Base-by-base conservation (phyloP, 768 basidiomycete genomes). In the Leccinum pellstonianum region DNA sequence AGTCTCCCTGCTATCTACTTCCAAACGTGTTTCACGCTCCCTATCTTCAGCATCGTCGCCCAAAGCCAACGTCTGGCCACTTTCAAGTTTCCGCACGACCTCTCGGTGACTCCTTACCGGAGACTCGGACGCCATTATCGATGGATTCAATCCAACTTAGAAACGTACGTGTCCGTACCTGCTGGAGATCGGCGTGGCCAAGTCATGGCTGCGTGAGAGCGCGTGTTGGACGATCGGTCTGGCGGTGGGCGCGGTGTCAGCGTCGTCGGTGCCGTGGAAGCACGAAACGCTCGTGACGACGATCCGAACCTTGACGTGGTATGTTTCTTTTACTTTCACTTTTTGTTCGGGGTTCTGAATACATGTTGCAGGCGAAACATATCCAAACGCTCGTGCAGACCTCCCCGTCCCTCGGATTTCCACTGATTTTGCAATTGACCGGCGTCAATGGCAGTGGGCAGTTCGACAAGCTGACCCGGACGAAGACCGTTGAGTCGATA, bases 391-490 rank as follows among this genome's bases (percentile, higher is more conserved):
- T 90, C 46, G 89, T 93, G 21, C 82, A 89, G 67, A 77, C 81
- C 52, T 86, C 92, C 68, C 91, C 94, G 1, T 82, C 84, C 12
- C 80, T 90, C 43, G 95, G 93, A 4, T 92, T 96, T 67, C 83
- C 93, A 7, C 77, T 98, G 43, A 86, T 99, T 66, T 76, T 93
- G 35, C 88, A 93, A 68, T 77, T 98, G 25, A 91, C 93, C 1
- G 92, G 91, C 19, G 81, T 85, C 52, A 79, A 96, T 70, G 94
- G 94, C 10, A 87, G 82, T 66, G 84, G 86, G 58, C 90, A 93
- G 71, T 99, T 98, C 66, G 96, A 99, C 75, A 88, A 83, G 72
- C 73, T 96, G 58, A 96, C 95, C 11, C 90, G 86, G 73, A 95
- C 95, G 9, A 97, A 95, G 75, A 96, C 93, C 0, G 83, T 98